These are phyloP conservation scores for Linnemannia zychae DNA, from an alignment of 192 early-diverging fungal genomes.

Conservation along the genomic window DNA sequence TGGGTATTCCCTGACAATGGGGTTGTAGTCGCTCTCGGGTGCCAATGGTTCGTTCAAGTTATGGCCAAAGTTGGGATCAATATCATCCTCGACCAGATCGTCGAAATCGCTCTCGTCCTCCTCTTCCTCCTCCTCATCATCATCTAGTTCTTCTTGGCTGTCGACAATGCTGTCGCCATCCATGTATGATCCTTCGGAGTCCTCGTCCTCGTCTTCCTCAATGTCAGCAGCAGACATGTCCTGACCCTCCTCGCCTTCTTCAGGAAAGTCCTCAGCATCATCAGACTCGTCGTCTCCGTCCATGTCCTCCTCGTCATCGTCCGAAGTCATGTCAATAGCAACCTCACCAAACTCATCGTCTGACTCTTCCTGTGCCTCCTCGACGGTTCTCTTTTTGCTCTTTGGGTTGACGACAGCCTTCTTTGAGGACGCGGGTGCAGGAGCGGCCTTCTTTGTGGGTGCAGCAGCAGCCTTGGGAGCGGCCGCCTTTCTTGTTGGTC, in stretches of 20 bases:
- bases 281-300: constrained; percentile 35
- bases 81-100: constrained; percentile 30
- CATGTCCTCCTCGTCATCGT: constrained; percentile 61
- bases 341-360: constrained; percentile 66
- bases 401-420: constrained; percentile 30
- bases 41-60: constrained; percentile 47
- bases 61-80: constrained; percentile 45
- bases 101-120: constrained; percentile 55
- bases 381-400: constrained; percentile 48
- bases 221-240: constrained; percentile 68
- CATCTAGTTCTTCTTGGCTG: constrained; percentile 64
- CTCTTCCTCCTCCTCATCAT: constrained; percentile 65
- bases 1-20: constrained; percentile 65
- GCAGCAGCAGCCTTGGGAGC: background rate
- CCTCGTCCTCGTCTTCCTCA: constrained; percentile 63
- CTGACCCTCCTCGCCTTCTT: constrained; percentile 47
- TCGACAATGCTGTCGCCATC: constrained; percentile 61
- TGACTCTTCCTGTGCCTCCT: constrained; percentile 37
- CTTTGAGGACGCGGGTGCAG: constrained; percentile 23
- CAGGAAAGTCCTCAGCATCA: constrained; percentile 39
- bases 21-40: constrained; percentile 60
- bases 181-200: constrained; percentile 57
- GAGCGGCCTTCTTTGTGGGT: constrained; percentile 12
- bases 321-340: constrained; percentile 64
- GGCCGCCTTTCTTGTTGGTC: constrained; percentile 37